These are phyloP conservation scores for Rutstroemia sp. DNA, from an alignment of 2,329 filamentous ascomycete genomes.

Conservation along the genomic window DNA sequence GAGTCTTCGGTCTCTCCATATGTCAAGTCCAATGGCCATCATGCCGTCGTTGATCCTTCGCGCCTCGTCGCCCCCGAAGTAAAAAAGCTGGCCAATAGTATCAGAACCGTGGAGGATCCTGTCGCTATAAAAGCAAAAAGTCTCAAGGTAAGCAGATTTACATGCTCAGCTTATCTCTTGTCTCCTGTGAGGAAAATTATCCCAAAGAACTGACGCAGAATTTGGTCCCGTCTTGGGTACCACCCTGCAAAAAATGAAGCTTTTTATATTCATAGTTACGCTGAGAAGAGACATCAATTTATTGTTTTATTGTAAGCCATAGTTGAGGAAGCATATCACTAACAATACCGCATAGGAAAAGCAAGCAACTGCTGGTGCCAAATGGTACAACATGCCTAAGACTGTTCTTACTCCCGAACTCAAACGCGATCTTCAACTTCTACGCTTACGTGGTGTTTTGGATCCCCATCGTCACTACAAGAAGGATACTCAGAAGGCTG, in stretches of 20 bases:
- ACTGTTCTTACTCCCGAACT: constrained; percentile 79
- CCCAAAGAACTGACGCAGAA: constrained; percentile 69
- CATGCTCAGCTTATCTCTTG: constrained; percentile 9
- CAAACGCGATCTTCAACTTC: constrained; percentile 80
- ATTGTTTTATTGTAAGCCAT: constrained; percentile 8
- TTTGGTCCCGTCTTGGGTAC: constrained; percentile 72
- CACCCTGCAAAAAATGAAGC: constrained; percentile 62
- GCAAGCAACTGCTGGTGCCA: constrained; percentile 63
- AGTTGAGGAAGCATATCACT: constrained; percentile 13
- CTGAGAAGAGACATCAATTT: constrained; percentile 39
- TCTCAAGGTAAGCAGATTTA: constrained; percentile 40
- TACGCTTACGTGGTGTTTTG: constrained; percentile 82
- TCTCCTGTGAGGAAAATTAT: constrained; percentile 68
- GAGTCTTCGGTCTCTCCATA: constrained; percentile 40
- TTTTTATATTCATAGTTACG: constrained; percentile 59
- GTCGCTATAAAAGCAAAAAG: constrained; percentile 38
- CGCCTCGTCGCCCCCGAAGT: constrained; percentile 42
- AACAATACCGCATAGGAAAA: constrained; percentile 23
- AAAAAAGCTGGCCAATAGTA: constrained; percentile 38
- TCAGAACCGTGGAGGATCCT: constrained; percentile 47
- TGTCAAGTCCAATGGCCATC: constrained; percentile 42
- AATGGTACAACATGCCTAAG: constrained; percentile 84
- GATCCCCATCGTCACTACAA: constrained; percentile 63
- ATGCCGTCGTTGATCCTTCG: constrained; percentile 45
- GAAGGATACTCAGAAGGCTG: constrained; percentile 65